Percentiles rank a stretch among this genome's conserved stretches.
These are phyloP conservation scores for Kwoniella heveanensis DNA, from an alignment of 768 basidiomycete species.

Conservation along the genomic window DNA sequence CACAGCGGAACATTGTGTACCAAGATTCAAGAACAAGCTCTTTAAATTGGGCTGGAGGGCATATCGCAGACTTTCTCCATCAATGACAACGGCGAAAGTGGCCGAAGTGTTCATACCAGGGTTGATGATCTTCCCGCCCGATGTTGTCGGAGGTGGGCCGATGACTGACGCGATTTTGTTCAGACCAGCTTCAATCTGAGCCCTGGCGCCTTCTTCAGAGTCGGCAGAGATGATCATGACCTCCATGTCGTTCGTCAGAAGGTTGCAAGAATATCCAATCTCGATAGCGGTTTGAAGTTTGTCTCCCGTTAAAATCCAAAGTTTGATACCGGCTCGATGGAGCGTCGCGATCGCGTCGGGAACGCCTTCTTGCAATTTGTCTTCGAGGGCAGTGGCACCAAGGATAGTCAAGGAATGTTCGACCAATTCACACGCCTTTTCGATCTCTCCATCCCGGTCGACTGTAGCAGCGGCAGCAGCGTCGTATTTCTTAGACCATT, in stretches of 20 bases:
- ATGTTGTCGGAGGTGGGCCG: conserved; percentile 64
- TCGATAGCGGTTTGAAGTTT: conserved; percentile 98
- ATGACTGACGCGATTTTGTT: conserved; percentile 90
- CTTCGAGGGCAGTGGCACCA: conserved; percentile 93
- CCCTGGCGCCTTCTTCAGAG: conserved; percentile 69
- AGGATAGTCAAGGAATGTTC: conserved; percentile 82
- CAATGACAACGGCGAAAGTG: conserved; percentile 91
- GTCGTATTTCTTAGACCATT: conserved; percentile 80
- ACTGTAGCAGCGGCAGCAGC: conserved; percentile 73
- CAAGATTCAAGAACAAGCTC: conserved; percentile 81
- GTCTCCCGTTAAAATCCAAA: conserved; percentile 98
- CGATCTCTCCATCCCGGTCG: conserved; percentile 87
- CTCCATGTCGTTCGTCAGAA: conserved; percentile 92
- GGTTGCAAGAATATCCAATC: conserved; percentile 93
- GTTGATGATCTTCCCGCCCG: conserved; percentile 16
- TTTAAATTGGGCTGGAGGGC: conserved; percentile 78
- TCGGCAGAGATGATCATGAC: conserved; percentile 95
- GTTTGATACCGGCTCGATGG: conserved; percentile 90
- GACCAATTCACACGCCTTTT: conserved; percentile 78
- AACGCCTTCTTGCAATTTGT: conserved; percentile 95
- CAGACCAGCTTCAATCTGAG: conserved; percentile 86
- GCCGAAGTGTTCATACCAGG: conserved; percentile 53
- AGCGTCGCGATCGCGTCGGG: conserved; percentile 92
- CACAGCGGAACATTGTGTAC: conserved; percentile 95
- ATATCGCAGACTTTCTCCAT: conserved; percentile 85